Base-by-base conservation (phyloP, 805 yeast species). In the Saturnispora zaruensis region DNA sequence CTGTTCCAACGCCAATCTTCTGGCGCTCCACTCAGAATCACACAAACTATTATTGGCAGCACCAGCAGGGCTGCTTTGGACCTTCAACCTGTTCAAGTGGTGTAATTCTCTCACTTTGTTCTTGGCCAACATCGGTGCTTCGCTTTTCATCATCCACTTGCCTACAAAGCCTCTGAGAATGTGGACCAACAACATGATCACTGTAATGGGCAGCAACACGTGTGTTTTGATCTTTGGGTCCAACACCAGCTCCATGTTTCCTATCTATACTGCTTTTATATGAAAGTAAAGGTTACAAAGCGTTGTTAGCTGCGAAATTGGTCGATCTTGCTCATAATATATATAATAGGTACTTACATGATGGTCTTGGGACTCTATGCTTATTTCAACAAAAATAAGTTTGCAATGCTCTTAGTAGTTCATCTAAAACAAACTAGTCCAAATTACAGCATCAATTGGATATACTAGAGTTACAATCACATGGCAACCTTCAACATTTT, bases 161-260 rank as follows among this genome's bases (percentile, higher is more conserved):
- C 88, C 79, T 8, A 83, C 72, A 59, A 82, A 79, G 48, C 85
- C 82, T 50, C 96, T 74, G 25, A 88, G 65, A 18, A 91, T 65
- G 6, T 96, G 96, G 4, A 88, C 88, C 50, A 90, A 67, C 9
- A 93, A 82, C 96, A 93, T 89, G 20, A 89, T 95, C 20, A 84
- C 62, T 5, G 96, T 80, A 41, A 93, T 90, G 23, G 99, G 99
- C 33, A 88, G 65, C 16, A 93, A 71, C 28, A 89, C 98, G 97
- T 98, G 91, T 58, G 81, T 77, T 63, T 85, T 83, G 53, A 93
- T 72, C 48, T 78, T 76, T 4, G 96, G 95, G 61, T 91, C 98
- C 43, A 91, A 69, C 14, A 34, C 14, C 21, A 46, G 16, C n/a
- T 38, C 40, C 50, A 48, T 48, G 14, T 5, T 21, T 6, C 14